These are phyloP conservation scores for Lepraria neglecta DNA, from an alignment of 495 filamentous ascomycete species.

Conservation along the genomic window DNA sequence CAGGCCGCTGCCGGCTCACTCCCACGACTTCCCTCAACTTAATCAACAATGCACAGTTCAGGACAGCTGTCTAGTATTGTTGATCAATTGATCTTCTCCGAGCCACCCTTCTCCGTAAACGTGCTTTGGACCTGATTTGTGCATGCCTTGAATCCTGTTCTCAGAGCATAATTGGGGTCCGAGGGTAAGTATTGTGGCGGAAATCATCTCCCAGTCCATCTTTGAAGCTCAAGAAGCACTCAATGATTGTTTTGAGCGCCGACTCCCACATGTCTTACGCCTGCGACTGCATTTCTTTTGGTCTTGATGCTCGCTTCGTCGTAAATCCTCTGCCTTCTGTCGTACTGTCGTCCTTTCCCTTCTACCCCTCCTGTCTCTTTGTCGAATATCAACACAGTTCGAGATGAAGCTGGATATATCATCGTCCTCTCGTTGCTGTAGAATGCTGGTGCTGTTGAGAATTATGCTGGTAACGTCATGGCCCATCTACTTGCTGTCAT, in stretches of 20 bases:
- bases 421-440: background rate
- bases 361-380: background rate
- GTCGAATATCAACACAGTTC: background rate
- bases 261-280: background rate
- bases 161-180: background rate
- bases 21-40: too few relatives aligned
- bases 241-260: background rate
- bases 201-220: background rate
- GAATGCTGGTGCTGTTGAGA: background rate
- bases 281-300: background rate
- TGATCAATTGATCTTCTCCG: too few relatives aligned
- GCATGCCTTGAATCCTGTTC: too few relatives aligned
- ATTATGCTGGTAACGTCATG: background rate
- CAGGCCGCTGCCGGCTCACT: too few relatives aligned
- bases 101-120: too few relatives aligned
- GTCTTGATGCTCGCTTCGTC: background rate
- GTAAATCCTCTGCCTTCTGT: background rate
- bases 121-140: too few relatives aligned
- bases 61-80: too few relatives aligned
- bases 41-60: too few relatives aligned
- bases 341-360: background rate
- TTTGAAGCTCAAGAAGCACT: background rate
- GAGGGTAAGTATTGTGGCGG: background rate
- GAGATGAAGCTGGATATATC: background rate
- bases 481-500: constrained; percentile 5